Base-by-base conservation (phyloP, 2,329 filamentous ascomycete genomes). In the Neofusicoccum laricinum region DNA sequence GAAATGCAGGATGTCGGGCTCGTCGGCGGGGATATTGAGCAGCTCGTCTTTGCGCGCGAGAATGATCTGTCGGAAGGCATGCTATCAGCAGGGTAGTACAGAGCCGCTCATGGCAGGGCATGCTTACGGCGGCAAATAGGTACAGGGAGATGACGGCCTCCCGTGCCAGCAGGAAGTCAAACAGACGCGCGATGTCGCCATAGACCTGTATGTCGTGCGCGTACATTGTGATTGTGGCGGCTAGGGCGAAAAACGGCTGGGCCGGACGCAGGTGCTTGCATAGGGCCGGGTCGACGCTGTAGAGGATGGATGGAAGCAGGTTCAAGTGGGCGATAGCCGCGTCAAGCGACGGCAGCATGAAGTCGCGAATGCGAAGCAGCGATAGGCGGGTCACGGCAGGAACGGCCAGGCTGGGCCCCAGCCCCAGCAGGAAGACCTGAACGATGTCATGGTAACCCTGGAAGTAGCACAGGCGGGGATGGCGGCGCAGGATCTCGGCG, bases 401-500 rank as follows among this genome's bases (percentile, higher is more conserved):
- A 17, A 84, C 81, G 15, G 91, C 88, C 62, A 82, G 75, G 21
- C 82, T 72, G 10, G 86, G 79, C 0, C 89, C 89, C 3, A 99
- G 83, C 11, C 97, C 93, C 14, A 99, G 85, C 45, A 98, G 85
- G 66, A 99, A 85, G 25, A 99, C 95, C 79, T 99, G 96, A 70
- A 92, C 95, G 72, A 99, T 98, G 79, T 99, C 95, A 78, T 99
- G 95, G 76, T 96, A 99, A 75, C 95, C 95, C 80, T 99, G 95
- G 77, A 99, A 99, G 79, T 99, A 99, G 81, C 88, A 92, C 40
- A 99, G 86, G 75, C 89, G 88, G 15, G 93, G 92, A 71, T 96
- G 85, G 38, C 86, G 86, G 61, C 96, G 89, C 50, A 99, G 85
- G 14, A 96, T 87, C 68, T 90, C 85, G 59, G 86, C 86, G 71